phyloP scores from a whole-genome alignment of 2,329 filamentous ascomycete genomes.

The Orbilia quercus region DNA sequence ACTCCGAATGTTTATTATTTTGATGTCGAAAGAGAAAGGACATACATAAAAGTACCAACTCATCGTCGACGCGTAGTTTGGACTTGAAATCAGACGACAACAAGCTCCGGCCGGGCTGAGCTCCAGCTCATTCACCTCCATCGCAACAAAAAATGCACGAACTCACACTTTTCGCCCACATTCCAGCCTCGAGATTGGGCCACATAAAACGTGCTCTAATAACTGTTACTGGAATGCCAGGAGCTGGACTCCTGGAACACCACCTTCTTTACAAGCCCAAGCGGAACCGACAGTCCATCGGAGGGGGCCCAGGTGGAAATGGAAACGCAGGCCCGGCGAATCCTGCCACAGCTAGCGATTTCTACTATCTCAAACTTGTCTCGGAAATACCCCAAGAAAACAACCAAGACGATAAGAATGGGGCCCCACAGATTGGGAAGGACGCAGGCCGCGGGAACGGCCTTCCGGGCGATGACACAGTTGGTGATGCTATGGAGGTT shows the following conservation, averaged over 20 bases:
- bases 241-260: conserved; percentile 58
- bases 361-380: conserved; percentile 59
- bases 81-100: too few relatives aligned
- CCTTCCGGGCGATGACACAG: background rate
- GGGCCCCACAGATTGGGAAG: background rate
- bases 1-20: too few relatives aligned
- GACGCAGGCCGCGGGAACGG: conserved; percentile 1
- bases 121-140: conserved; percentile 2
- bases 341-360: conserved; percentile 49
- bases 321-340: conserved; percentile 24
- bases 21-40: too few relatives aligned
- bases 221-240: conserved; percentile 58
- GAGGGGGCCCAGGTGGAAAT: conserved; percentile 14
- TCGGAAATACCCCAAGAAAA: conserved; percentile 49
- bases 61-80: too few relatives aligned
- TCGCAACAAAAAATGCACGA: conserved; percentile 55
- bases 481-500: conserved; percentile 39
- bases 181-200: conserved; percentile 55
- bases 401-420: conserved; percentile 2
- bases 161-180: conserved; percentile 59
- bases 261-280: conserved; percentile 60
- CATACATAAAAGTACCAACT: too few relatives aligned
- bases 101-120: too few relatives aligned
- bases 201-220: conserved; percentile 58
- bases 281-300: conserved; percentile 46